Conservation (phyloP, 805 yeast species). For the Yarrowia keelungensis region DNA sequence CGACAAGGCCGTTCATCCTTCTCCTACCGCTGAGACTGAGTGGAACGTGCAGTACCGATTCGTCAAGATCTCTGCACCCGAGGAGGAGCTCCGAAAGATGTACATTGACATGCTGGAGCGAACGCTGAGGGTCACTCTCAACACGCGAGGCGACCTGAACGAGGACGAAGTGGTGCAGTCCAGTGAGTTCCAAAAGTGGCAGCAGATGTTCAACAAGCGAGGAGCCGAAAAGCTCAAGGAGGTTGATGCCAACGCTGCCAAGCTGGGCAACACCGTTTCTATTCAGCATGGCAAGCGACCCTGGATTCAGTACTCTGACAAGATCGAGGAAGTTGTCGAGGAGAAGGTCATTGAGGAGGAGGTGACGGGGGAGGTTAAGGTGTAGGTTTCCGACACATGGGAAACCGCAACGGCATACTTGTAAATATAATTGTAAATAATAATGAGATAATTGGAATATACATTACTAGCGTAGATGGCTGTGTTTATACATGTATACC, state of each 20-base stretch:
- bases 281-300: background rate
- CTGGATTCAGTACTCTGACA: slow-evolving; percentile 6
- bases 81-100: too few relatives aligned
- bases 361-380: too few relatives aligned
- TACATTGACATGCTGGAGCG: slow-evolving; percentile 11
- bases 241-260: slow-evolving; percentile 2
- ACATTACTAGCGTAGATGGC: too few relatives aligned
- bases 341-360: background rate
- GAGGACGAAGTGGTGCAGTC: slow-evolving; percentile 8
- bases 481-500: too few relatives aligned
- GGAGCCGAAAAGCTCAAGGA: background rate
- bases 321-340: slow-evolving; percentile 1
- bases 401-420: background rate
- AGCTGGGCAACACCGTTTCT: slow-evolving; percentile 19
- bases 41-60: slow-evolving; percentile 35
- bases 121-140: background rate
- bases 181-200: slow-evolving; percentile 1
- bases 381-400: too few relatives aligned
- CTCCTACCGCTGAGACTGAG: slow-evolving; percentile 24
- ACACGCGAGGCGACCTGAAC: background rate
- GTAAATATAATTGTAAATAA: background rate
- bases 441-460: too few relatives aligned
- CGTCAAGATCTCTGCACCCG: background rate
- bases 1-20: slow-evolving; percentile 9
- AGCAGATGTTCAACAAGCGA: slow-evolving; percentile 10